A percentile compares a stretch with the other conserved stretches of the same genome.
These are phyloP conservation scores for Cryptosporidium bovis DNA, from an alignment of 169 alveolate species.

Conservation along the genomic window DNA sequence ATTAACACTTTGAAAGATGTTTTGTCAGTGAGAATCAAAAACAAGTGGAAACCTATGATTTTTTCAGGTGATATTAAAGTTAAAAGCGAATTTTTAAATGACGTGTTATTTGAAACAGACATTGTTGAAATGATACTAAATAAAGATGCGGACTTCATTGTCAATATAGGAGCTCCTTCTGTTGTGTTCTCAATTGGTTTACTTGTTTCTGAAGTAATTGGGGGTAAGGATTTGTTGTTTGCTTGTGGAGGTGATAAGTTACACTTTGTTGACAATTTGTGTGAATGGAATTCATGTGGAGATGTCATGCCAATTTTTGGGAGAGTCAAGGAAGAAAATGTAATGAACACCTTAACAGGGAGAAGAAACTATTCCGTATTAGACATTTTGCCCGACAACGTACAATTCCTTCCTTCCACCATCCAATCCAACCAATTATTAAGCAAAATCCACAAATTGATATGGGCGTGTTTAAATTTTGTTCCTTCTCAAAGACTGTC, in stretches of 20 bases:
- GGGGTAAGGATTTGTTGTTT: constrained; percentile 45
- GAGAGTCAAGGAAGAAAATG: constrained; percentile 61
- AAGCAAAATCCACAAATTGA: constrained; percentile 16
- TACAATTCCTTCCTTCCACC: neutral
- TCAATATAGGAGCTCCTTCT: constrained; percentile 62
- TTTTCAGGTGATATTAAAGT: constrained; percentile 56
- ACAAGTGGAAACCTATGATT: constrained; percentile 45
- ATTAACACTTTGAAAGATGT: neutral
- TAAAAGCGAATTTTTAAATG: neutral
- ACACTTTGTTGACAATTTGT: constrained; percentile 48
- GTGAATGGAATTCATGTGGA: constrained; percentile 74
- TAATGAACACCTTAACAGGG: constrained; percentile 58
- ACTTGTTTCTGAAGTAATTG: constrained; percentile 34
- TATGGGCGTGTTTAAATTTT: constrained; percentile 68
- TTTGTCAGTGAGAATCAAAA: constrained; percentile 8
- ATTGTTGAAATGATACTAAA: constrained; percentile 7
- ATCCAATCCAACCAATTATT: neutral
- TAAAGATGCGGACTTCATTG: constrained; percentile 1
- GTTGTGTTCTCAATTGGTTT: constrained; percentile 67
- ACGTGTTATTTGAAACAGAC: neutral
- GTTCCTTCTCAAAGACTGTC: constrained; percentile 55
- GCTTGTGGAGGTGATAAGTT: constrained; percentile 55
- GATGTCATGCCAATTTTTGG: constrained; percentile 47
- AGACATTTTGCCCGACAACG: constrained; percentile 40
- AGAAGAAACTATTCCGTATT: constrained; percentile 60